Evolutionary conservation across 495 filamentous ascomycete species (phyloP), one percentile per base, ranked within the genome.

Genomic region (Bacidia rubella): DNA sequence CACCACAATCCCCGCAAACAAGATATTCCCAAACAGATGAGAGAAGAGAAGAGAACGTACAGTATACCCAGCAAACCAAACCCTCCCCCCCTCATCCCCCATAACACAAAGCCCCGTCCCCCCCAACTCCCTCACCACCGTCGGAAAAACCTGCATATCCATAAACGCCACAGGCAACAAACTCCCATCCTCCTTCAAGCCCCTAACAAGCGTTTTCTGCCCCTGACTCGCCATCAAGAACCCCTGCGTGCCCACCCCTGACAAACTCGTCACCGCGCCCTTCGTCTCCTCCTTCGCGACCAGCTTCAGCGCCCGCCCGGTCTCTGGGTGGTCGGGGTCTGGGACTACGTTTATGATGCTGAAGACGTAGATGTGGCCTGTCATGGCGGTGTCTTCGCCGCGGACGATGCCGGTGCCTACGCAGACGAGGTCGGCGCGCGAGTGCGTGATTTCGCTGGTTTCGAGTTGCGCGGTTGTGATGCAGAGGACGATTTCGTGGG

Each of bases 171-270:
- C 90, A 0, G 92, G 92, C 1, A 97, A 74, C 42, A 97, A 74
- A 2, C 80, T 85, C 1, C 86, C 85, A 59, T 99, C 92, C 67
- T 97, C 92, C 61, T 96, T 96, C 0, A 99, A 73, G 35, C 92
- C 92, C 47, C 92, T 74, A 2, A 99, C 88, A 85, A 97, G 92
- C 63, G 87, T 85, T 62, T 99, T 99, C 60, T 96, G 92, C 1
- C 92, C 92, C 62, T 99, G 93, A 0, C 89, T 88, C 12, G 85
- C 83, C 38, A 95, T 79, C 68, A 97, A 74, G 53, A 95, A 85
- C 0, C 90, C 90, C 61, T 96, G 89, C 0, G 83, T 88, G n/a
- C 92, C 92, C 29, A 95, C 80, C 25, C 83, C 80, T 2, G 85
- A 88, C 11, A 99, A 57, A 0, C 86, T 85, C 2, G 88, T 95